Evolutionary conservation across 352 stramenopile species (phyloP), one percentile per base, ranked within the genome.

Genomic region (Pythium phragmitis): DNA sequence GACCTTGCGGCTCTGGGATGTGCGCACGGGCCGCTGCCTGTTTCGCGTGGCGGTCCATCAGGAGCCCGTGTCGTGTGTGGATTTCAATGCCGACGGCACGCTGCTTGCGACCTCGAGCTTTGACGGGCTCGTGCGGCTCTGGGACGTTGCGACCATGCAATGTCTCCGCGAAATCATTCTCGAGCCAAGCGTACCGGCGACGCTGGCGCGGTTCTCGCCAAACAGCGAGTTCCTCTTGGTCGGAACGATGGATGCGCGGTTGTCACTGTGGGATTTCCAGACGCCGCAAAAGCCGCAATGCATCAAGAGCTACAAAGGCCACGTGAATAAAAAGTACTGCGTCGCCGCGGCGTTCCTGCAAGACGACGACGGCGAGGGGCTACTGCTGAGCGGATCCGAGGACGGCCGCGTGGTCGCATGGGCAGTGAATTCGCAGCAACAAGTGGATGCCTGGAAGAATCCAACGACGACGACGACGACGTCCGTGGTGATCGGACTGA

Each of bases 1-100:
- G 72, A 97, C 79, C 8, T 89, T 99, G 43, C 95, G 97, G 57
- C 70, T 99, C 17, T 99, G 96, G 96, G 97, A 99, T 72, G 83
- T 98, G 16, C 87, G 96, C 30, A 96, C 79, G 23, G 94, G 91
- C 9, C 87, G 91, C 30, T 95, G 80, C 52, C 82, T 99, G 3
- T 83, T 78, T 8, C 85, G 83, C n/a, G 77, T 99, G 36, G 79
- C 85, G 3, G 95, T 92, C 1, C 97, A 99, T 71, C 96, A 95
- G 33, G 96, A 99, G 72, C 92, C 97, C 5, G 94, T 99, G 2
- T 98, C 96, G 17, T 89, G 88, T 26, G 91, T 98, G 30, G 76
- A 85, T 60, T 99, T 99, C 69, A 98, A 97, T 70, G 80, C 82
- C 23, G 96, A 99, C 73, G 96, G 96, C 63, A 98, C 94, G 41